A percentile compares a stretch with the other conserved stretches of the same genome.
Evolutionary conservation across 805 yeast genomes (phyloP).

Genomic region (Metschnikowia colocasiae): DNA sequence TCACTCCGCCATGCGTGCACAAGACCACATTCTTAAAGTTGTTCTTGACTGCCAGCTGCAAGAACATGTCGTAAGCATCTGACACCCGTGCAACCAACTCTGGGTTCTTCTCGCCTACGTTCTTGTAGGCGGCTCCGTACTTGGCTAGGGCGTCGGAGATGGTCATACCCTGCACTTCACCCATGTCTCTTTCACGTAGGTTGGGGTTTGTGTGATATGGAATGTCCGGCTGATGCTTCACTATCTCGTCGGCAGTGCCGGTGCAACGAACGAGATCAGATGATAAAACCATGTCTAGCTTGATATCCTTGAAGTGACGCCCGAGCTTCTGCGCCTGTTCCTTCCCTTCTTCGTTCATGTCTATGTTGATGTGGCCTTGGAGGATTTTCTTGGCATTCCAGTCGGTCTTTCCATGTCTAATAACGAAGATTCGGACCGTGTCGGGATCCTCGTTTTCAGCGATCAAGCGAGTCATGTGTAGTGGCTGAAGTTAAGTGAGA

Average conservation of each 20-base stretch:
- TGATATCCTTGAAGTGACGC: slow-evolving; percentile 32
- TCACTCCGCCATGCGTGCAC: slow-evolving; percentile 81
- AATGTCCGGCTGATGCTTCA: slow-evolving; percentile 23
- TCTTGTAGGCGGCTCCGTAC: slow-evolving; percentile 55
- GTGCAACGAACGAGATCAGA: slow-evolving; percentile 59
- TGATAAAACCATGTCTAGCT: slow-evolving; percentile 45
- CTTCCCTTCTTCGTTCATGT: slow-evolving; percentile 58
- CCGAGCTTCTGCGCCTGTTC: slow-evolving; percentile 61
- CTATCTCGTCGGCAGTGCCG: slow-evolving; percentile 51
- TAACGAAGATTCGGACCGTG: slow-evolving; percentile 51
- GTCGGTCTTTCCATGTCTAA: slow-evolving; percentile 84
- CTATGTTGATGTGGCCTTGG: slow-evolving; percentile 75
- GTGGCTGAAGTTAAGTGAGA: not conserved
- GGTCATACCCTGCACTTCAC: slow-evolving; percentile 69
- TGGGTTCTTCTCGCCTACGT: slow-evolving; percentile 58
- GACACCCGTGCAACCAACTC: slow-evolving; percentile 49
- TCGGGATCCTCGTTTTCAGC: slow-evolving; percentile 32
- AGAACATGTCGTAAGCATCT: slow-evolving; percentile 40
- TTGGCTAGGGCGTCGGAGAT: slow-evolving; percentile 60
- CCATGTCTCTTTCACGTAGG: slow-evolving; percentile 76
- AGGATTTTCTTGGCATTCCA: slow-evolving; percentile 64
- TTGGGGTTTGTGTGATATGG: slow-evolving; percentile 23
- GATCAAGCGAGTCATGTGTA: slow-evolving; percentile 20
- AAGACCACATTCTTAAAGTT: slow-evolving; percentile 50
- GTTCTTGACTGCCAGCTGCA: slow-evolving; percentile 33